Conservation (phyloP, 139 green algal genomes). For the Penium margaritaceum region DNA sequence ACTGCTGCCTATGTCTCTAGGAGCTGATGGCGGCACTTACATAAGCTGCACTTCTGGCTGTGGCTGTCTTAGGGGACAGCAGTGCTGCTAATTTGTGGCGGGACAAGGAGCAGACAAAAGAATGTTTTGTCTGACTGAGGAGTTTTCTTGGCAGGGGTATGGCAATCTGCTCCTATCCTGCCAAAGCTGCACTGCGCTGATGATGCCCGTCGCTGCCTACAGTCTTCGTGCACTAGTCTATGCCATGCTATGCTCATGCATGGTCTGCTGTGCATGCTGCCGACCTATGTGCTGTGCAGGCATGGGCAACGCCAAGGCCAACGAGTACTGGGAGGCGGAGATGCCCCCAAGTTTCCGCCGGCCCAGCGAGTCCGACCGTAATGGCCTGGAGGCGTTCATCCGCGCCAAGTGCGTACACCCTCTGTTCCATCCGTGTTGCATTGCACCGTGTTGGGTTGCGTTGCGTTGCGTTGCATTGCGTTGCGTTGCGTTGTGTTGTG, state of each 20-base stretch:
- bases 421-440: no score
- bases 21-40: no score
- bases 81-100: no score
- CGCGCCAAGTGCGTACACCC: neutral
- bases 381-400: slow-evolving; percentile 22
- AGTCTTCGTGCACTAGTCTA: neutral
- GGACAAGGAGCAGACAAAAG: no score
- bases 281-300: slow-evolving; percentile 8
- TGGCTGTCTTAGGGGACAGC: no score
- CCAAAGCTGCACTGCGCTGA: neutral
- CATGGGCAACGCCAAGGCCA: slow-evolving; percentile 54
- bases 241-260: neutral
- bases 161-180: neutral
- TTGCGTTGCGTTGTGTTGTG: no score
- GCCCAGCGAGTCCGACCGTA: slow-evolving; percentile 27
- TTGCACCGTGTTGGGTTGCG: no score
- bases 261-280: neutral
- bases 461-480: no score
- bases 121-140: no score
- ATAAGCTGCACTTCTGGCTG: no score
- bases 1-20: no score
- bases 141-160: neutral
- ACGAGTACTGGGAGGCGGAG: slow-evolving; percentile 52
- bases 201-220: neutral
- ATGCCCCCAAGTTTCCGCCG: slow-evolving; percentile 26